Conservation (phyloP, 2,329 filamentous ascomycete species). For the Diaporthe ilicicola region DNA sequence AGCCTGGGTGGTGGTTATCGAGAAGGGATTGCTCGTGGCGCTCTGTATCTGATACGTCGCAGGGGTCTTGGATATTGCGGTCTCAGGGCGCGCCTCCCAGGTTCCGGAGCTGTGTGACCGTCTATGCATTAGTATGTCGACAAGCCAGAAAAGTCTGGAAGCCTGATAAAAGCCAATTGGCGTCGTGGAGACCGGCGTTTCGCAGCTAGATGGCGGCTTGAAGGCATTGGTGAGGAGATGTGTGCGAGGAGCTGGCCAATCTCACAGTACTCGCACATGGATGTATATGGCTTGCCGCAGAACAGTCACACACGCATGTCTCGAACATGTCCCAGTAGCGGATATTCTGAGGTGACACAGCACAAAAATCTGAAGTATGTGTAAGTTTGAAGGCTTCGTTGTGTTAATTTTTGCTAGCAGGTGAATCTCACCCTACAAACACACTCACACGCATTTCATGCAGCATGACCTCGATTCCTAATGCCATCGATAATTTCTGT, state of each 20-base stretch:
- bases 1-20: neutral
- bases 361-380: neutral
- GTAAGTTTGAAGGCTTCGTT: neutral
- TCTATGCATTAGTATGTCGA: neutral
- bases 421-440: no score
- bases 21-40: neutral
- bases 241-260: neutral
- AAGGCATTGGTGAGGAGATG: neutral
- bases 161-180: neutral
- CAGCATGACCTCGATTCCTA: no score
- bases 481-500: no score
- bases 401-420: neutral
- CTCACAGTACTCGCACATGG: neutral
- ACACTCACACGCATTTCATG: no score
- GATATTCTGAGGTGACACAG: neutral
- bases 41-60: conserved; percentile 6
- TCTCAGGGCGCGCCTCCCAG: conserved; percentile 1
- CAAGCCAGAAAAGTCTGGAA: neutral
- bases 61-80: conserved; percentile 7
- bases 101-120: conserved; percentile 1
- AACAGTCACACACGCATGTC: neutral
- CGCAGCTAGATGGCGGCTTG: no score
- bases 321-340: neutral
- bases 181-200: neutral
- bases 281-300: neutral